Base-by-base conservation (phyloP, 2,329 filamentous ascomycete genomes). In the Colletotrichum sp. region DNA sequence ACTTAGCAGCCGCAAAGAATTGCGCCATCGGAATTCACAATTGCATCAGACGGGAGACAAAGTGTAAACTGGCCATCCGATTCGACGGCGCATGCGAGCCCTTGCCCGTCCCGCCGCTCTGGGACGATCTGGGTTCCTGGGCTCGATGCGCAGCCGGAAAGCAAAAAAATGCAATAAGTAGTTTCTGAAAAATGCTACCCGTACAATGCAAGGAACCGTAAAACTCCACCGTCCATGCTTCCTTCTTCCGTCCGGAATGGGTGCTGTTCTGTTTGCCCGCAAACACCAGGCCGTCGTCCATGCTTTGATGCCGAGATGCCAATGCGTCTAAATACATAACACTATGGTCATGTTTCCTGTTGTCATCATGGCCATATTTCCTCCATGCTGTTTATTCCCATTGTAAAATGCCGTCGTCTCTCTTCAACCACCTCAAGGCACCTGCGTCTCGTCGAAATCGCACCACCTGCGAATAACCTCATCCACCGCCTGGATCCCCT, bases 391-490 rank as follows among this genome's bases (percentile, higher is more conserved):
- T 16, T n/a, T 24, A 1, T 28, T 58, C 3, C 5, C 24, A 28
- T 58, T 8, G 3, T 36, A 63, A 21, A 32, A 36, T 36, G 6
- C 58, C 34, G 30, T 24, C 6, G 30, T 24, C 58, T 34, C 30
- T 63, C 38, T 21, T 48, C 60, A 26, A 38, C 7, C 16, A 64
- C 2, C 5, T 63, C 57, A 63, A 36, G 43, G 28, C 28, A 70
- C 78, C 76, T 80, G 76, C 24, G 78, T 84, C 84, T 95, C 94
- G 70, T 94, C 94, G 95, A 96, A 99, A 13, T 91, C 91, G 10
- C 96, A 93, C 97, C 97, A 99, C 78, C 95, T 87, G 81, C 93
- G 91, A 55, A 98, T 93, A 75, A 96, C 92, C 78, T 94, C 88
- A 78, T 92, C 87, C 87, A 92, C 87, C 86, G 90, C 89, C 76